Conservation (phyloP, 2,329 filamentous ascomycete species). For the Colletotrichum orchidophilum region DNA sequence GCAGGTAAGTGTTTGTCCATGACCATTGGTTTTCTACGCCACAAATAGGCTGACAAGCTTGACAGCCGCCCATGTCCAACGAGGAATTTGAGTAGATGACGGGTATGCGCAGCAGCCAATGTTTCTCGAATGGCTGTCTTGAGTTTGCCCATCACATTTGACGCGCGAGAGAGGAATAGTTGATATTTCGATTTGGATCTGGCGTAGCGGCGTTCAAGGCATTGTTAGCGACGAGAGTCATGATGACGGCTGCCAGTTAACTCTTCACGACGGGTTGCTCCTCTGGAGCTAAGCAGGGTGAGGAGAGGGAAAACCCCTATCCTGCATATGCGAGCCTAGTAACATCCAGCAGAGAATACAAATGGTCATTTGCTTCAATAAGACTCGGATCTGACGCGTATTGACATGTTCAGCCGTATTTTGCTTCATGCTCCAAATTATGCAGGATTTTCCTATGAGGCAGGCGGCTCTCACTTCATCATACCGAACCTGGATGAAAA, state of each 20-base stretch:
- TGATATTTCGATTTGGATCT: constrained; percentile 6
- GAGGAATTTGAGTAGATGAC: constrained; percentile 55
- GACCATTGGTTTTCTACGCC: background rate
- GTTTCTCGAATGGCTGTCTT: background rate
- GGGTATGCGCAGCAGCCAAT: background rate
- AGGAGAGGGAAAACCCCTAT: background rate
- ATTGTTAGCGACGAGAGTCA: background rate
- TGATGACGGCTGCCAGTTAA: constrained; percentile 11
- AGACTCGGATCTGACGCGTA: background rate
- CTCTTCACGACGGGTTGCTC: background rate
- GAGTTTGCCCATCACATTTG: background rate
- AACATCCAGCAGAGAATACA: constrained; percentile 9
- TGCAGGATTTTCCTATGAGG: background rate
- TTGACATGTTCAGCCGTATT: background rate
- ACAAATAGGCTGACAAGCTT: background rate
- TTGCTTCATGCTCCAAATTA: background rate
- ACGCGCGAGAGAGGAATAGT: background rate
- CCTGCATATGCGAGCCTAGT: background rate
- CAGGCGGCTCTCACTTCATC: constrained; percentile 50
- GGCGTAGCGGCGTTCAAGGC: constrained; percentile 28
- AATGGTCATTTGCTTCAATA: background rate
- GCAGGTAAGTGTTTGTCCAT: constrained; percentile 67
- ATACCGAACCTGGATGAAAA: constrained; percentile 81
- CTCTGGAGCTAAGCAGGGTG: background rate
- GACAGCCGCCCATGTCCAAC: constrained; percentile 53